Percentiles rank a stretch among this genome's conserved stretches.
These are phyloP conservation scores for Microsporum canis DNA, from an alignment of 2,329 filamentous ascomycete genomes.

Conservation along the genomic window DNA sequence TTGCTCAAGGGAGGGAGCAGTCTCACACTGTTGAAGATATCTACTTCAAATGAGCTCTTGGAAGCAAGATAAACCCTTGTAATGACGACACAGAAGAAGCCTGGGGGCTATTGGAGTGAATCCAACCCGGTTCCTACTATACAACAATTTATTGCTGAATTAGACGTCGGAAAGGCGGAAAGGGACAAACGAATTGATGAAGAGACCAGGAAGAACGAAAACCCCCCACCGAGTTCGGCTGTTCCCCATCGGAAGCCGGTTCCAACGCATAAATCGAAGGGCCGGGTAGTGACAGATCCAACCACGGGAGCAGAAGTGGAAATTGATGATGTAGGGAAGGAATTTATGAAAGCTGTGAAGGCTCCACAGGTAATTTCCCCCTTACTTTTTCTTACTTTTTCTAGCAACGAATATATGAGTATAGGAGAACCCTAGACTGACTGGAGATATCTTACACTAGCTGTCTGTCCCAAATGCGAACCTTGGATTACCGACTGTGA, in stretches of 20 bases:
- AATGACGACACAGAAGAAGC: slow-evolving; percentile 39
- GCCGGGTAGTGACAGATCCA: slow-evolving; percentile 66
- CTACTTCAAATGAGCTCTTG: background rate
- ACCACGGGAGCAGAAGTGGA: slow-evolving; percentile 76
- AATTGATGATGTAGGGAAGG: slow-evolving; percentile 68
- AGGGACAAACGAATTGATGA: slow-evolving; percentile 62
- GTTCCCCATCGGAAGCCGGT: slow-evolving; percentile 38
- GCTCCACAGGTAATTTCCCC: slow-evolving; percentile 50
- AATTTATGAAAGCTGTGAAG: slow-evolving; percentile 57
- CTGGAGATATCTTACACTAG: slow-evolving; percentile 28
- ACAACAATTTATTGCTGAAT: slow-evolving; percentile 64
- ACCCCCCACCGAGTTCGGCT: slow-evolving; percentile 29
- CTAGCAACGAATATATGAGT: background rate
- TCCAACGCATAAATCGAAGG: slow-evolving; percentile 32
- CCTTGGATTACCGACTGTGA: slow-evolving; percentile 57
- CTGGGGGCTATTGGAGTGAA: slow-evolving; percentile 66
- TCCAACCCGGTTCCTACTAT: slow-evolving; percentile 78
- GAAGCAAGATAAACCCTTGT: background rate
- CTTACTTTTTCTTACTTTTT: slow-evolving; percentile 15
- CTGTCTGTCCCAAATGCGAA: slow-evolving; percentile 85
- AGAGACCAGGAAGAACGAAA: slow-evolving; percentile 33
- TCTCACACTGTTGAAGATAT: background rate
- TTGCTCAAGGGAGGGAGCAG: background rate
- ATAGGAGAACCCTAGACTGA: background rate
- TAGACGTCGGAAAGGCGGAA: slow-evolving; percentile 68